Evolutionary conservation across 164 flowering plant genomes (phyloP).

Genomic region (Cinnamomum chago): DNA sequence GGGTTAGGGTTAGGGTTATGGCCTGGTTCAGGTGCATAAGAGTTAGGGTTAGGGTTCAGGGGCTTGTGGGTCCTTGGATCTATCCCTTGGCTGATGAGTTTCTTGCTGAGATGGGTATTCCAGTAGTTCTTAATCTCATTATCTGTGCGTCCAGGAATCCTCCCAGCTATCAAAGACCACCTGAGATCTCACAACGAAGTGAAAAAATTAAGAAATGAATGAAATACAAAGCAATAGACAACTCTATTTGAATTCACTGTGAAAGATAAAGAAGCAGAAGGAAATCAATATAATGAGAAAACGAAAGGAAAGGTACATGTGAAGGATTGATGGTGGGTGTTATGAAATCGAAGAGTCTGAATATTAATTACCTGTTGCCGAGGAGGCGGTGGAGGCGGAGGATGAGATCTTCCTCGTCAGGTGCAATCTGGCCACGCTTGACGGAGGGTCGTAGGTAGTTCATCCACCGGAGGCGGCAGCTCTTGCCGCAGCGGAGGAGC

Average conservation of each 20-base stretch:
- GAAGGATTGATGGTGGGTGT: not conserved
- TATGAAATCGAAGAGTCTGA: not conserved
- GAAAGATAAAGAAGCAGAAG: not conserved
- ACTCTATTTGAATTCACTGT: not conserved
- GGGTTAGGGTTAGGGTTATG: slow-evolving; percentile 13
- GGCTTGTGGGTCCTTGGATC: slow-evolving; percentile 76
- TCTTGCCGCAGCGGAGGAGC: slow-evolving; percentile 68
- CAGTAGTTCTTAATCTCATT: slow-evolving; percentile 79
- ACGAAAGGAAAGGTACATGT: not conserved
- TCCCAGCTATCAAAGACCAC: slow-evolving; percentile 77
- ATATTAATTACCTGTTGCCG: slow-evolving; percentile 48
- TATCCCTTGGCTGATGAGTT: slow-evolving; percentile 63
- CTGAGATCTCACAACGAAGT: slow-evolving; percentile 16
- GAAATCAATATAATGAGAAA: not conserved
- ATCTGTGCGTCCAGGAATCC: slow-evolving; percentile 68
- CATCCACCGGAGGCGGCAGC: slow-evolving; percentile 85
- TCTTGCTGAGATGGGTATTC: slow-evolving; percentile 76
- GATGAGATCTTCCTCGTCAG: slow-evolving; percentile 75
- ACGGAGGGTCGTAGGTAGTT: slow-evolving; percentile 68
- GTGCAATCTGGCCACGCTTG: slow-evolving; percentile 65
- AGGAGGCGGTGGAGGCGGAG: slow-evolving; percentile 74
- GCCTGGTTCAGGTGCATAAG: slow-evolving; percentile 1
- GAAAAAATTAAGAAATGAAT: not conserved
- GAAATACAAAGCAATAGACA: not conserved
- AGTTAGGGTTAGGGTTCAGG: slow-evolving; percentile 23